Base-by-base conservation (phyloP, 305 asterid genomes). In the Fraxinus floribunda region DNA sequence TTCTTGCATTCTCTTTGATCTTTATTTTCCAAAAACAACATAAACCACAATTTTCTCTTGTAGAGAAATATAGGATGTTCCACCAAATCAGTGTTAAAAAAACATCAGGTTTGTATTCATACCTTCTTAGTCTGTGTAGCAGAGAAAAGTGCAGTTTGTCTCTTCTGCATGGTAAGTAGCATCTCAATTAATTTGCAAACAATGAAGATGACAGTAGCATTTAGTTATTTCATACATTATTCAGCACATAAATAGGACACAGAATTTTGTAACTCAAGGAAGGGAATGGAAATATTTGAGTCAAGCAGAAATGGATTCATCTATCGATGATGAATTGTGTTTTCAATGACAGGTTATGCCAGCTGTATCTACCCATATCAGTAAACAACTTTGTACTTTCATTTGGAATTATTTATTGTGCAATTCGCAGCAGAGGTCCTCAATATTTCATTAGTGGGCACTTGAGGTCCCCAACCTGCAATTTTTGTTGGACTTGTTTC, bases 121-220 rank as follows among this genome's bases (percentile, higher is more conserved):
- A 93, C 99, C 98, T 96, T 91, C 87, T 92, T 92, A 34, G 98
- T 93, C 88, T 94, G 99, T 38, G 99, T 96, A 80, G 99, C 99
- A 75, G 99, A 96, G 87, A 96, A 96, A 75, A 96, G 98, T 80
- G 97, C 95, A 62, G 99, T 94, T 91, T 96, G 99, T 82, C 99
- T 91, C 66, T 41, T 90, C 98, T 95, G 94, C 91, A 88, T 39
- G 55, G 52, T 74, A 80, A 76, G 79, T 41, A 80, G 77, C 66
- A 78, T 72, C 76, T 78, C 83, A 86, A 80, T 88, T 78, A 78
- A 80, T 79, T 74, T 38, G 81, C 71, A 75, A 73, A 82, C 36
- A 82, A 77, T 46, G 26, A 41, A 75, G 36, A 80, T 39, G 29
- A 39, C 35, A 11, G 35, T 30, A 41, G 62, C 18, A 46, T 62